Evolutionary conservation across 495 filamentous ascomycete species (phyloP).

Genomic region (Thozetella sp.): DNA sequence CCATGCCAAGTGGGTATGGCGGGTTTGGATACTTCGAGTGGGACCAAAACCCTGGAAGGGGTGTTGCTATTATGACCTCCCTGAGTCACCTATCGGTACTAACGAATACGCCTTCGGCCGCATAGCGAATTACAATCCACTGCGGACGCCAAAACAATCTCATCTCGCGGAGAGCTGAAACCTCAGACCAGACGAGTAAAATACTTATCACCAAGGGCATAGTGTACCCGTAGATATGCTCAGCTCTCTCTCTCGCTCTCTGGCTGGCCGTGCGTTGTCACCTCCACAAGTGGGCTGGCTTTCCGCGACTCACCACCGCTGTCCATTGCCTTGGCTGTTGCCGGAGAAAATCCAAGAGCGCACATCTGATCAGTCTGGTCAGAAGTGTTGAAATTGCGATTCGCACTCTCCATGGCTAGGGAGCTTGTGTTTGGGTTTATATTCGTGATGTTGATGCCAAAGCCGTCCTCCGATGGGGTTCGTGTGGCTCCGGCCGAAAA

Average conservation of each 20-base stretch:
- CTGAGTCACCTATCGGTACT: too few species aligned
- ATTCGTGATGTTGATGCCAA: neutral
- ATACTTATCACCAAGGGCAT: too few species aligned
- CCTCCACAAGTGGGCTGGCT: slow-evolving; percentile 24
- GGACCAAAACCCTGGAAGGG: too few species aligned
- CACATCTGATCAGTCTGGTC: slow-evolving; percentile 29
- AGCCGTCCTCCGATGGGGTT: neutral
- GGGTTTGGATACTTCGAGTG: too few species aligned
- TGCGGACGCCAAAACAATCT: too few species aligned
- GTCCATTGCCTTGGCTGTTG: slow-evolving; percentile 38
- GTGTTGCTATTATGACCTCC: too few species aligned
- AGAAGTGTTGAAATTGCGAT: slow-evolving; percentile 9
- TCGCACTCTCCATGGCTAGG: neutral
- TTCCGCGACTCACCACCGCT: slow-evolving; percentile 35
- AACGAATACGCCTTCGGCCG: too few species aligned
- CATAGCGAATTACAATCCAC: too few species aligned
- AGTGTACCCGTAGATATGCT: neutral
- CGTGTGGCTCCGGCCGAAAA: slow-evolving; percentile 3
- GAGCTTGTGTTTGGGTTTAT: neutral
- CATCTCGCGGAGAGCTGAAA: too few species aligned
- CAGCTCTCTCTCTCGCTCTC: neutral
- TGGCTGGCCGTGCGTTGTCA: neutral
- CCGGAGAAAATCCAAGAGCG: slow-evolving; percentile 43
- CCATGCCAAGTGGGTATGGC: too few species aligned
- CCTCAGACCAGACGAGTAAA: too few species aligned